Evolutionary conservation across 2,329 filamentous ascomycete genomes (phyloP), one percentile per base, ranked within the genome.

Genomic region (Coniochaeta pulveracea): DNA sequence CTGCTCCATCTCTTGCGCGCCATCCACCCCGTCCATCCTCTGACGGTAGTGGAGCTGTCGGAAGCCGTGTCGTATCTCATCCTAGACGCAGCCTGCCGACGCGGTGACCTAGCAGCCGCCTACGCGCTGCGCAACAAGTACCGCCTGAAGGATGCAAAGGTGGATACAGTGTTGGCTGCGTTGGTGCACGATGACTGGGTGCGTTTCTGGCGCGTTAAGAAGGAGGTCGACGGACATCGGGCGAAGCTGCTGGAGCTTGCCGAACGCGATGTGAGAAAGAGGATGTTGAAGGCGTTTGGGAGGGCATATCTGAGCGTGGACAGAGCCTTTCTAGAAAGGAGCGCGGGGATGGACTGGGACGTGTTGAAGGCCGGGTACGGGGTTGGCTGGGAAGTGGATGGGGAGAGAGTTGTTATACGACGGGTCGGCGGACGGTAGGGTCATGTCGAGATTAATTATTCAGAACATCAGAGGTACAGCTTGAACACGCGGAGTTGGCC

Each of bases 51-150:
- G 5, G 86, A 94, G 49, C 58, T 85, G 4, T 72, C 78, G 31
- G 91, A 96, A 47, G 80, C 93, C 33, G 73, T 77, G 3, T 72
- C 75, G 19, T 93, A 94, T 48, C 67, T 85, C 17, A 76, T 95
- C 31, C 71, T 98, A 17, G 91, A 98, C 57, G 72, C 86, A 25
- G 86, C 86, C 5, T 96, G 91, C 51, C 77, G 91, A 16, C 76
- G 88, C 43, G 68, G 72, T 10, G 75, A 93, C 43, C 60, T 93
- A 17, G 66, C 71, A 2, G 75, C 80, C 35, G 91, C 89, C 2
- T 85, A 80, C 48, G 64, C 71, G 3, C 60, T 86, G 35, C 72
- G 77, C 35, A 60, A 70, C 33, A 52, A 58, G 16, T 81, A 82
- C 53, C 55, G 55, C 6, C 69, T 86, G 36, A 62, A 62, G 29